Base-by-base conservation (phyloP, 345 rosid species). In the Camelina neglecta region DNA sequence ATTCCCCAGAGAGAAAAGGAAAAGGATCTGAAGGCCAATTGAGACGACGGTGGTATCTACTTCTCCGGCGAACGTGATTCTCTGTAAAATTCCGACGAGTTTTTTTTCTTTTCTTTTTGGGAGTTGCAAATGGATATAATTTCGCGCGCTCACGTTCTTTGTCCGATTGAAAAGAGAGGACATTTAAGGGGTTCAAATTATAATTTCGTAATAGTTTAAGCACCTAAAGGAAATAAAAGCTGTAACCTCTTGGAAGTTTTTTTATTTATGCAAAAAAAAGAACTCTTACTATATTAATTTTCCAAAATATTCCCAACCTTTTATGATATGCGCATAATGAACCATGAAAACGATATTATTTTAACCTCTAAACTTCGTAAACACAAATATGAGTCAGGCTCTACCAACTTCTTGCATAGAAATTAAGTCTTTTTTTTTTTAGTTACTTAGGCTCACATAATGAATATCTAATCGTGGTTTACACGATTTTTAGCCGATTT, bases 181-280 rank as follows among this genome's bases (percentile, higher is more conserved):
- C 24, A 26, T 1, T 51, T 9, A 21, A 38, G 54, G 56, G 45
- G 31, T 29, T 13, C 21, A 21, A 36, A 21, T 35, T 0, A 15
- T 35, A 11, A 26, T 21, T 65, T 73, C 9, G 11, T 21, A 13
- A 65, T 7, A 79, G 83, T 88, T 42, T 79, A 74, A 74, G 94
- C 90, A 67, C 91, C 86, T 41, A 82, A 51, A 42, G 84, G 85
- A 63, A 88, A 82, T 8, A 87, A 65, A 75, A 47, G 81, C 67
- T 11, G 8, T 15, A n/a, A 7, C 7, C 4, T 48, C 21, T 20
- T 48, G 4, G n/a, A 48, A 21, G 2, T 48, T 15, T 48, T 15
- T n/a, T 16, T 7, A n/a, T n/a, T 48, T n/a, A 6, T 48, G 6
- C 9, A 48, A 18, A 18, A 18, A 18, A 48, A n/a, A n/a, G 9